Conservation (phyloP, 148 eudicot genomes). For the Chenopodium suecicum region DNA sequence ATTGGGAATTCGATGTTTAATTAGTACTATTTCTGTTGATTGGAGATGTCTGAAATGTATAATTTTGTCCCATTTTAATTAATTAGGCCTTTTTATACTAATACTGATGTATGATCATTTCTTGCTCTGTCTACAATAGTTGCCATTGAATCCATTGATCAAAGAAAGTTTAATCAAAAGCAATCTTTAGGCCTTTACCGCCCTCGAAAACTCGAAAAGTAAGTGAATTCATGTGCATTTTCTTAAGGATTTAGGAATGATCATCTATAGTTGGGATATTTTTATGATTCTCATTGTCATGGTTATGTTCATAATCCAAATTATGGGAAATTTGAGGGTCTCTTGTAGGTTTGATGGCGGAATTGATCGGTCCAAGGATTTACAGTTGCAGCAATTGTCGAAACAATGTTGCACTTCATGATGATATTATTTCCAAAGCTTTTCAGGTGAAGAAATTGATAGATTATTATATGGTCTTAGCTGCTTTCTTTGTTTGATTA, state of each 20-base stretch:
- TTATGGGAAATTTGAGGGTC: slow-evolving; percentile 10
- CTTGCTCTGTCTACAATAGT: slow-evolving; percentile 5
- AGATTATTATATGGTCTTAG: neutral
- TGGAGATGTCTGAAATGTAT: neutral
- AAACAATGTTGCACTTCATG: slow-evolving; percentile 71
- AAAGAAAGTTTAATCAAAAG: slow-evolving; percentile 6
- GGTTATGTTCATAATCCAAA: neutral
- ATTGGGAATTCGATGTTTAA: neutral
- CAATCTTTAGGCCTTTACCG: neutral
- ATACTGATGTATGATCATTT: neutral
- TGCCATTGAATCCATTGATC: neutral
- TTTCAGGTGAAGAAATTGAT: slow-evolving; percentile 53
- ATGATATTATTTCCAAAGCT: slow-evolving; percentile 78
- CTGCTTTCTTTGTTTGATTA: neutral
- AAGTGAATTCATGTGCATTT: neutral
- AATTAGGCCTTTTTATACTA: neutral
- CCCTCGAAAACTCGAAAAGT: slow-evolving; percentile 4
- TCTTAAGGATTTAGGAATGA: neutral
- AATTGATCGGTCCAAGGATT: slow-evolving; percentile 53
- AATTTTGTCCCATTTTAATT: neutral
- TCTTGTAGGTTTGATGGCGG: slow-evolving; percentile 47
- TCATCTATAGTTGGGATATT: neutral
- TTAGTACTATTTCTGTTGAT: neutral
- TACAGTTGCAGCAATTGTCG: slow-evolving; percentile 74
- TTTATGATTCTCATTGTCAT: neutral